phyloP scores from a whole-genome alignment of 331 rosid genomes.

The Pyrus hybrid region DNA sequence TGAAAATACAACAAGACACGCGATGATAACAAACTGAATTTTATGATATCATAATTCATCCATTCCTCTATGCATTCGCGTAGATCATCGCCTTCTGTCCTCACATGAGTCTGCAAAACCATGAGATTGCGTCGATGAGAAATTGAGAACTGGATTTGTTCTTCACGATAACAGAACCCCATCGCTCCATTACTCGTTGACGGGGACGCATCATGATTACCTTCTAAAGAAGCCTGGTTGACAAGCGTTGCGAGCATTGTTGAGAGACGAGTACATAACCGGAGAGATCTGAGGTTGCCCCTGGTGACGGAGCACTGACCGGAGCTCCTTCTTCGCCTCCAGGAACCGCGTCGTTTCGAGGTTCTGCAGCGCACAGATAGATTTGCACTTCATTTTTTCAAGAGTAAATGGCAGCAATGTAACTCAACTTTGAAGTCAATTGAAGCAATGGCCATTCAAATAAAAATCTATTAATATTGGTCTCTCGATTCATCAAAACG shows the following conservation, averaged over 20 bases:
- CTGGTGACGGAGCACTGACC: constrained; percentile 63
- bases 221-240: constrained; percentile 37
- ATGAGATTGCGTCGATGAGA: constrained; percentile 8
- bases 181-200: neutral
- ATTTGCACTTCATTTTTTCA: constrained; percentile 21
- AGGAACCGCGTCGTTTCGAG: constrained; percentile 8
- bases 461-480: no score
- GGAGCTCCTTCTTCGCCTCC: constrained; percentile 62
- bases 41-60: neutral
- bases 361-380: constrained; percentile 26
- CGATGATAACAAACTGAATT: no score
- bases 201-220: constrained; percentile 21
- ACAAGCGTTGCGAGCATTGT: neutral
- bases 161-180: neutral
- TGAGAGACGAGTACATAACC: constrained; percentile 20
- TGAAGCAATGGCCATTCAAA: no score
- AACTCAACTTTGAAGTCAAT: no score
- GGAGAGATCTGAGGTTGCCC: constrained; percentile 50
- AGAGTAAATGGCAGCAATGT: no score
- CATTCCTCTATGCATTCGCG: constrained; percentile 74
- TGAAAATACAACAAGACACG: no score
- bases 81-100: constrained; percentile 64
- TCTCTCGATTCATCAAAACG: no score
- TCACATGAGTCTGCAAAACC: constrained; percentile 77
- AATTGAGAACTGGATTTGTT: neutral